Conservation (phyloP, 1,284 basidiomycete genomes). For the Gomphus sp. region DNA sequence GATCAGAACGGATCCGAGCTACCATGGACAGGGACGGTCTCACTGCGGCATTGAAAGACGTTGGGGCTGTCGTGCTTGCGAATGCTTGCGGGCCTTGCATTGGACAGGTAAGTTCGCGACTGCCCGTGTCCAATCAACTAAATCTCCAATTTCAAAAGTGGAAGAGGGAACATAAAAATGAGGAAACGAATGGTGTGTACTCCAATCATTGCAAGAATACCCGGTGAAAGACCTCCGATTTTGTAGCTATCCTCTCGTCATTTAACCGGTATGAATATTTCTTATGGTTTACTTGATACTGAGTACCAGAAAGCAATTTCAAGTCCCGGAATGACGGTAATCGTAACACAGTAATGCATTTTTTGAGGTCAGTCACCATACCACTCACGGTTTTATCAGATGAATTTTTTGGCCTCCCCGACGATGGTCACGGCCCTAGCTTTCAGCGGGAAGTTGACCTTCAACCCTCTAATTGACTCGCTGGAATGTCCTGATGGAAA, state of each 20-base stretch:
- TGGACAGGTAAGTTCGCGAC: slow-evolving; percentile 58
- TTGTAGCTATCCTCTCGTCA: slow-evolving; percentile 85
- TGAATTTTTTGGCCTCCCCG: slow-evolving; percentile 98
- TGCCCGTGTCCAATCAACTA: slow-evolving; percentile 6
- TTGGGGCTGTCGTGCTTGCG: slow-evolving; percentile 88
- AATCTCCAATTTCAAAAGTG: slow-evolving; percentile 40
- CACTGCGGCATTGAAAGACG: slow-evolving; percentile 70
- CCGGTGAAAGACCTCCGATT: not conserved
- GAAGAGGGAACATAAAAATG: slow-evolving; percentile 88
- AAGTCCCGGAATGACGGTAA: slow-evolving; percentile 98
- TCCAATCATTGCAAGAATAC: not conserved
- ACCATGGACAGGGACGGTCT: slow-evolving; percentile 95
- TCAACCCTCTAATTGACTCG: slow-evolving; percentile 87
- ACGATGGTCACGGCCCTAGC: slow-evolving; percentile 97
- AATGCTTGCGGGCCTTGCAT: slow-evolving; percentile 99
- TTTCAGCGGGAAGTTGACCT: slow-evolving; percentile 90
- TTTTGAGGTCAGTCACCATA: not conserved
- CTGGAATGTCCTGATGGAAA: slow-evolving; percentile 68
- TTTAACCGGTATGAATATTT: slow-evolving; percentile 68
- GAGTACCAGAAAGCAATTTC: slow-evolving; percentile 58
- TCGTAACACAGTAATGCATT: slow-evolving; percentile 45
- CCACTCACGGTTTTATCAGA: slow-evolving; percentile 21
- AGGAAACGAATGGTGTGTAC: slow-evolving; percentile 81
- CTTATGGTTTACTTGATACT: not conserved
- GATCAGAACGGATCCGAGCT: slow-evolving; percentile 95